phyloP scores from a whole-genome alignment of 2,329 filamentous ascomycete genomes.

The Pseudocercospora vitis region DNA sequence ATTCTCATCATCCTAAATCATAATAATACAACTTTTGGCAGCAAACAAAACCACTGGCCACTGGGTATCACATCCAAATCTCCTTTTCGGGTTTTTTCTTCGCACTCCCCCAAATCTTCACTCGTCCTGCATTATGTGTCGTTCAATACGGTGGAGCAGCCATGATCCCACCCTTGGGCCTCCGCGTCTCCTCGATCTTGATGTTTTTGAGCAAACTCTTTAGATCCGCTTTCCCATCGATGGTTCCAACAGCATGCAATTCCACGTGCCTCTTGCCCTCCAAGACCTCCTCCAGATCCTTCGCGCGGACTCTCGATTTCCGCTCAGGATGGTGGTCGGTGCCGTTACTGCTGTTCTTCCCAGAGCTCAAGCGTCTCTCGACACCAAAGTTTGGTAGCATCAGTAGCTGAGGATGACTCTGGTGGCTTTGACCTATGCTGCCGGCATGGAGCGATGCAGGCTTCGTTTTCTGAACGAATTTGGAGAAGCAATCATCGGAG shows the following conservation, averaged over 20 bases:
- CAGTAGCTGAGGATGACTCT: slow-evolving; percentile 27
- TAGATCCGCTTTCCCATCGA: slow-evolving; percentile 12
- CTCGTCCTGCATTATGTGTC: too few species aligned
- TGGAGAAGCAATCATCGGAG: slow-evolving; percentile 26
- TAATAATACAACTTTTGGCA: too few species aligned
- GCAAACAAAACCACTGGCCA: too few species aligned
- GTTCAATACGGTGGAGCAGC: slow-evolving; percentile 21
- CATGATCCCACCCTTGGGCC: slow-evolving; percentile 14
- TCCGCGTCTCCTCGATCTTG: slow-evolving; percentile 15
- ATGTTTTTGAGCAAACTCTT: slow-evolving; percentile 15
- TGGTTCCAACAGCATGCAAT: background rate
- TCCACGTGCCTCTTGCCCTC: slow-evolving; percentile 24
- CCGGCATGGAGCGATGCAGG: slow-evolving; percentile 24
- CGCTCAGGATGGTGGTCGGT: slow-evolving; percentile 4
- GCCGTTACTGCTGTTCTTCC: slow-evolving; percentile 21
- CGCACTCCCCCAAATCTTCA: slow-evolving; percentile 46
- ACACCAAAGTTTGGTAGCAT: slow-evolving; percentile 27
- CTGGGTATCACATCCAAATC: background rate
- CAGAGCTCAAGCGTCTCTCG: slow-evolving; percentile 24
- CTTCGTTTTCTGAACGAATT: slow-evolving; percentile 25
- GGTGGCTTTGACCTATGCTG: slow-evolving; percentile 25
- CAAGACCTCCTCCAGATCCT: slow-evolving; percentile 27
- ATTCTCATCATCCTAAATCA: too few species aligned
- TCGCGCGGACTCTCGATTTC: slow-evolving; percentile 21
- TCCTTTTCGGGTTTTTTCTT: background rate